These are phyloP conservation scores for Alternaria conjuncta DNA, from an alignment of 2,329 filamentous ascomycete genomes.

Conservation along the genomic window DNA sequence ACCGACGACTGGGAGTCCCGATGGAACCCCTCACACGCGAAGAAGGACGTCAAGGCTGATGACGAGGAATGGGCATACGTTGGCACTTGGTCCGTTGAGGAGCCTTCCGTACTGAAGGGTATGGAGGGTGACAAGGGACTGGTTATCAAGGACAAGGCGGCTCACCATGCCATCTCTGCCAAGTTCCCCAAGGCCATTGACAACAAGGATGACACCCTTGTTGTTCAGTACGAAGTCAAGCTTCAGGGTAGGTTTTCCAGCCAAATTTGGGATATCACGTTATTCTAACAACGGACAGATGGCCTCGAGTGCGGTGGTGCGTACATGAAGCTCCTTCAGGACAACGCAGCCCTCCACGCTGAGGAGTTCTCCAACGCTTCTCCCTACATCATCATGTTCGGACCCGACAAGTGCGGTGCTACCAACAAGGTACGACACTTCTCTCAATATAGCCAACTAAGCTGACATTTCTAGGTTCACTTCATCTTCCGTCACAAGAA, in stretches of 20 bases:
- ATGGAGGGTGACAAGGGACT: conserved; percentile 96
- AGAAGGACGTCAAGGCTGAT: conserved; percentile 84
- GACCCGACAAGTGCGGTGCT: conserved; percentile 97
- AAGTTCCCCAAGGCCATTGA: conserved; percentile 97
- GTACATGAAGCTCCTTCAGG: conserved; percentile 98
- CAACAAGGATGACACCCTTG: conserved; percentile 95
- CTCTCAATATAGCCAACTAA: conserved; percentile 3
- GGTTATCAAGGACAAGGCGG: conserved; percentile 96
- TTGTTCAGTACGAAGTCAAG: conserved; percentile 99
- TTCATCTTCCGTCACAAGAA: conserved; percentile 99
- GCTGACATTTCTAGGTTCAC: conserved; percentile 60
- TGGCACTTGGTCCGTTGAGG: conserved; percentile 95
- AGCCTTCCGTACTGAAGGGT: conserved; percentile 87
- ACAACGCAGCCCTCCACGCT: conserved; percentile 94
- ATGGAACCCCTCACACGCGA: conserved; percentile 95
- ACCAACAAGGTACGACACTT: conserved; percentile 83
- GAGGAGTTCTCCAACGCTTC: conserved; percentile 98
- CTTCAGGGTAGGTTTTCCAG: conserved; percentile 77
- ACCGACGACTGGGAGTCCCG: conserved; percentile 92
- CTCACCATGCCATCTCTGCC: conserved; percentile 98
- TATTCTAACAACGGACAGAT: conserved; percentile 61
- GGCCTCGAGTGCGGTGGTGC: conserved; percentile 97
- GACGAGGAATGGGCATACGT: conserved; percentile 95
- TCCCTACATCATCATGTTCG: conserved; percentile 99
- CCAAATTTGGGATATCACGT: too few relatives aligned